A percentile compares a stretch with the other conserved stretches of the same genome.
Evolutionary conservation across 2,329 filamentous ascomycete species (phyloP).

Genomic region (Beauveria rudraprayagi): DNA sequence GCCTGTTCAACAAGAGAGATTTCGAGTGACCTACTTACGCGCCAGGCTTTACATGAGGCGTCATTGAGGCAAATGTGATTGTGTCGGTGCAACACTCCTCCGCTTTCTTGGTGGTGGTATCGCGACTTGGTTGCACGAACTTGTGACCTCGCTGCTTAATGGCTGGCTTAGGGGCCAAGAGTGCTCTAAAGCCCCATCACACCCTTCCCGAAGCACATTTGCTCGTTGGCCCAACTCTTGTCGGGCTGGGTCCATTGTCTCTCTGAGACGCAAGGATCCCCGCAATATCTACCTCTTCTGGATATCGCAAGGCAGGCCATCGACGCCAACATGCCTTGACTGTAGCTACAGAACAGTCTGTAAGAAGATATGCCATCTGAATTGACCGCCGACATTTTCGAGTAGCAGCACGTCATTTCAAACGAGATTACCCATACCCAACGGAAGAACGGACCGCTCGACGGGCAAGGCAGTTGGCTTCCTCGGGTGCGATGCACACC

Average conservation of each 20-base stretch:
- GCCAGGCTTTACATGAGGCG: neutral
- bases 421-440: neutral
- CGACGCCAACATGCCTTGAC: neutral
- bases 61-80: neutral
- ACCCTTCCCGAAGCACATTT: neutral
- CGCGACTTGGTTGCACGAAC: neutral
- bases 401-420: neutral
- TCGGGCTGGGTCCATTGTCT: neutral
- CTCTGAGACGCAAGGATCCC: neutral
- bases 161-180: neutral
- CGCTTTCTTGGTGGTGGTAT: neutral
- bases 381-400: neutral
- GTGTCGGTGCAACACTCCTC: neutral
- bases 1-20: neutral
- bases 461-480: neutral
- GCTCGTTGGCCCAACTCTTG: neutral
- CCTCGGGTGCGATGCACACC: neutral
- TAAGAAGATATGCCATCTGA: neutral
- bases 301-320: neutral
- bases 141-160: neutral
- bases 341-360: too few relatives aligned
- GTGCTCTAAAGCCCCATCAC: neutral
- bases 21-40: neutral
- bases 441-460: neutral
- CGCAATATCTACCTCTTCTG: neutral